Conservation (phyloP, 306 rosid species). For the Begonia peltatifolia region DNA sequence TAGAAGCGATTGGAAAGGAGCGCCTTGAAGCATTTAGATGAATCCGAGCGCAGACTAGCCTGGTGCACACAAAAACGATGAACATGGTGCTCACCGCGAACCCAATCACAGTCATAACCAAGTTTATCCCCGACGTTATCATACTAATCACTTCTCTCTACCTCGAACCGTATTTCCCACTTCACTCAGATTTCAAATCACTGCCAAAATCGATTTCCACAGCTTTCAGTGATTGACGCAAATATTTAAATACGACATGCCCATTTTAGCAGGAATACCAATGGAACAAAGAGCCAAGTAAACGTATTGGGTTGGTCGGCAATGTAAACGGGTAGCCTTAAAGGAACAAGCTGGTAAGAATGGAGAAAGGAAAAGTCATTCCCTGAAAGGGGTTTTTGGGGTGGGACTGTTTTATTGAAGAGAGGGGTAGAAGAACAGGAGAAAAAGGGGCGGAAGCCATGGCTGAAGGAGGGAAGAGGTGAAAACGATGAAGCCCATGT, state of each 20-base stretch:
- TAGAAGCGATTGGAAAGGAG: conserved; percentile 58
- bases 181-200: conserved; percentile 6
- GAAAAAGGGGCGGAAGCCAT: conserved; percentile 1
- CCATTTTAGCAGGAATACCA: background rate
- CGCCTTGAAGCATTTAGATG: conserved; percentile 67
- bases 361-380: too few species aligned
- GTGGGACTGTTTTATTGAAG: conserved; percentile 8
- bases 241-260: conserved; percentile 3
- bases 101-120: conserved; percentile 96
- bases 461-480: conserved; percentile 1
- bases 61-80: conserved; percentile 79
- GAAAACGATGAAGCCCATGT: conserved; percentile 11
- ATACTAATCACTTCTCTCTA: conserved; percentile 12
- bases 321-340: background rate
- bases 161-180: background rate
- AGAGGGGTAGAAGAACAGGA: conserved; percentile 1
- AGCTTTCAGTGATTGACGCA: conserved; percentile 2
- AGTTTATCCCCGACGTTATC: conserved; percentile 72
- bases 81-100: conserved; percentile 88
- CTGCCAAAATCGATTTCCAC: conserved; percentile 4
- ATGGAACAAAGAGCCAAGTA: background rate
- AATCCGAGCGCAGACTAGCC: conserved; percentile 85
- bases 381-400: background rate
- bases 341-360: too few species aligned
- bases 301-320: conserved; percentile 2